Base-by-base conservation (phyloP, 352 stramenopile species). In the Globisporangium carolinianum region DNA sequence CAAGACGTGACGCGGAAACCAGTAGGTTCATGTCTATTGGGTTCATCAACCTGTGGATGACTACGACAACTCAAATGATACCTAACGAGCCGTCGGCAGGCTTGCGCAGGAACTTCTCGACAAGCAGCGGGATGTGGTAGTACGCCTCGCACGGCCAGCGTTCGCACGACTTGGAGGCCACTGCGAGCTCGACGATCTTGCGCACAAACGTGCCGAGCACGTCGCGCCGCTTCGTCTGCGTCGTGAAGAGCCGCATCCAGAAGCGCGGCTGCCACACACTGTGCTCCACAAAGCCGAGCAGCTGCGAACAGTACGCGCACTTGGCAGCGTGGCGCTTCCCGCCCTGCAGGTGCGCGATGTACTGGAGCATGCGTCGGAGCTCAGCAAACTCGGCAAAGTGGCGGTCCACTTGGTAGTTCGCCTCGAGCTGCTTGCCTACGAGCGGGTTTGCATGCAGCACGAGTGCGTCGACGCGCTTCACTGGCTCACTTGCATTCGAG, bases 351-450 rank as follows among this genome's bases (percentile, higher is more conserved):
- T 47, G 54, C 36, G 32, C 58, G 50, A 51, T 49, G 47, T 41
- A 58, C 53, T 24, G 24, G 10, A 66, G 37, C 17, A 58, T 38
- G 3, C 50, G 17, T 8, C 60, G 55, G 24, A 66, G 50, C 32
- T 53, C 35, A 7, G 46, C 36, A 43, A 66, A 66, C 18, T 55
- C 54, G 17, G 24, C 17, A 45, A 58, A 62, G 12, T 45, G 42
- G 55, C 62, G 60, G 9, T 66, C 55, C 4, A 66, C 60, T 18
- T 66, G 54, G 51, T 62, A 66, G 45, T 66, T 57, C n/a, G 60
- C 54, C 43, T 54, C 55, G 9, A 51, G 38, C 24, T 61, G 37
- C 45, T 58, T 51, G 14, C 53, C 53, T 1, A 18, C 45, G 42
- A 51, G 53, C 8, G 53, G 53, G 47, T 61, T 61, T 18, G 39